Percentiles rank a stretch among this genome's conserved stretches.
Evolutionary conservation across 768 basidiomycete genomes (phyloP).

Genomic region (Boletus edulis): DNA sequence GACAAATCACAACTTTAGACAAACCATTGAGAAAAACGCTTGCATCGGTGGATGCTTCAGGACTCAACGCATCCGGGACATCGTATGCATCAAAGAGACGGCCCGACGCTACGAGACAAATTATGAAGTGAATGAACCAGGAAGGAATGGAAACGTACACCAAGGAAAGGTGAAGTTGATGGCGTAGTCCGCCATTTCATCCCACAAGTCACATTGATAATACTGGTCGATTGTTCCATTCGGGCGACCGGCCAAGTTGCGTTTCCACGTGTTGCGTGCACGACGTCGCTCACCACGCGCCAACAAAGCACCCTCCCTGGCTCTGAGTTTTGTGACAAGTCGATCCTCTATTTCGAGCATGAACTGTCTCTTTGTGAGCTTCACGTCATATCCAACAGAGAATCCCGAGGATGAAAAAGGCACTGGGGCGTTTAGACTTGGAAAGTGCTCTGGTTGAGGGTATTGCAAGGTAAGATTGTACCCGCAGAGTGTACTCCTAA

Average conservation of each 20-base stretch:
- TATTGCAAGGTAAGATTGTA: neutral
- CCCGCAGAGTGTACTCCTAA: neutral
- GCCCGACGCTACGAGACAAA: slow-evolving; percentile 6
- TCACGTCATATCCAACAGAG: neutral
- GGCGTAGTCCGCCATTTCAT: slow-evolving; percentile 66
- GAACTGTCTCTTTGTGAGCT: neutral
- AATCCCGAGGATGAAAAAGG: neutral
- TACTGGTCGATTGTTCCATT: slow-evolving; percentile 57
- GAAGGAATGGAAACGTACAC: slow-evolving; percentile 28
- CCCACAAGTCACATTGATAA: slow-evolving; percentile 59
- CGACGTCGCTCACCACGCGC: slow-evolving; percentile 19
- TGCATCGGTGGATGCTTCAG: slow-evolving; percentile 46
- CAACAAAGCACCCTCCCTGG: slow-evolving; percentile 7
- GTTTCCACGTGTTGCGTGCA: slow-evolving; percentile 34
- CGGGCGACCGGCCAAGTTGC: slow-evolving; percentile 45
- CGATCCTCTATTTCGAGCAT: neutral
- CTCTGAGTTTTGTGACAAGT: neutral
- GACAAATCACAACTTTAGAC: neutral
- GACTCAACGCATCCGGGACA: slow-evolving; percentile 35
- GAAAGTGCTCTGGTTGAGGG: neutral
- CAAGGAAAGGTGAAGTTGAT: slow-evolving; percentile 65
- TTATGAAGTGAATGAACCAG: neutral
- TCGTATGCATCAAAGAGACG: slow-evolving; percentile 47
- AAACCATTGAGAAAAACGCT: slow-evolving; percentile 55
- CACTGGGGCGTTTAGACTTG: neutral